Percentiles rank a stretch among this genome's conserved stretches.
phyloP scores from a whole-genome alignment of 169 alveolate species.

The Theileria parva region DNA sequence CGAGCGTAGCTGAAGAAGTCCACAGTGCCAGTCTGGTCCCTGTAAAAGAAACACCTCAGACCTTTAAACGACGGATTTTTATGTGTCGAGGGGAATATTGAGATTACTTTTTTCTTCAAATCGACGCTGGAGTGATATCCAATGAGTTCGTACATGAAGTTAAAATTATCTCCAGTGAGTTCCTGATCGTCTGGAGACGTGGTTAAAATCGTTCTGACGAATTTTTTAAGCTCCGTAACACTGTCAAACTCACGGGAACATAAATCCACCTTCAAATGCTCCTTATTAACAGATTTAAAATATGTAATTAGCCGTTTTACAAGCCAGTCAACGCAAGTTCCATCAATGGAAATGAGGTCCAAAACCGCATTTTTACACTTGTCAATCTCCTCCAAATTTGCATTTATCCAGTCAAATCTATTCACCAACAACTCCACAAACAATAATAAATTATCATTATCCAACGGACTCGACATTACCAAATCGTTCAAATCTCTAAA shows the following conservation, averaged over 20 bases:
- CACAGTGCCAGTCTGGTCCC: constrained; percentile 27
- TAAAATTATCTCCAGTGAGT: constrained; percentile 59
- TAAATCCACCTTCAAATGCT: constrained; percentile 39
- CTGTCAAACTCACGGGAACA: constrained; percentile 26
- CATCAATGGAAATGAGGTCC: constrained; percentile 45
- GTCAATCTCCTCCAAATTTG: constrained; percentile 26
- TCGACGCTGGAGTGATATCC: constrained; percentile 43
- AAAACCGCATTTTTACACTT: constrained; percentile 30
- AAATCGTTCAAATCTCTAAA: constrained; percentile 32
- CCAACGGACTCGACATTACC: not conserved
- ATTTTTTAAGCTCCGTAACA: constrained; percentile 37
- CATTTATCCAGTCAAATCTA: constrained; percentile 34
- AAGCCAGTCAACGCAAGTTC: constrained; percentile 2
- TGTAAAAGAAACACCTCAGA: constrained; percentile 56
- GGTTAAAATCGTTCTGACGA: constrained; percentile 35
- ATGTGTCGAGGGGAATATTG: constrained; percentile 56
- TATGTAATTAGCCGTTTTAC: constrained; percentile 21
- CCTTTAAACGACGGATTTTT: constrained; percentile 46
- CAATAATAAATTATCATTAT: constrained; percentile 14
- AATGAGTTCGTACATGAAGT: constrained; percentile 48
- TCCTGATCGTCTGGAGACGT: constrained; percentile 21
- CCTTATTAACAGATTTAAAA: constrained; percentile 19
- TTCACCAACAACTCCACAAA: constrained; percentile 33
- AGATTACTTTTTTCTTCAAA: constrained; percentile 11
- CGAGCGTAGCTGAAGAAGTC: constrained; percentile 64